Conservation (phyloP, 2,329 filamentous ascomycete genomes). For the Talaromyces amestolkiae region DNA sequence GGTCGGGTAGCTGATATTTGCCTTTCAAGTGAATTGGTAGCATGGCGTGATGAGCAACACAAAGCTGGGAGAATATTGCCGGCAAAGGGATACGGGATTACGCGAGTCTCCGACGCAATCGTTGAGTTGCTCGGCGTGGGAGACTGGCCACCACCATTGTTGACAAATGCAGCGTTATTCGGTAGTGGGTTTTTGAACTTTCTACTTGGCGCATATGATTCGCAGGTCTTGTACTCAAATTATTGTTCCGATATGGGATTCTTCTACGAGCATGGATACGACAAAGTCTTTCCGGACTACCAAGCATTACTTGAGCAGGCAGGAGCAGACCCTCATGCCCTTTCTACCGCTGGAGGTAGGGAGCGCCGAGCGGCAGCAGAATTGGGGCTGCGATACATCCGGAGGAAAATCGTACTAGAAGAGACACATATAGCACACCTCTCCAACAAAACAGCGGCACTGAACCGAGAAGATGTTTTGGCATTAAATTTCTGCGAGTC, state of each 20-base stretch:
- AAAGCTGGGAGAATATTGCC: constrained; percentile 20
- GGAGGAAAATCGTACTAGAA: neutral
- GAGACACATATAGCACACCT: neutral
- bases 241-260: neutral
- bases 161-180: neutral
- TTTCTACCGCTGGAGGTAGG: neutral
- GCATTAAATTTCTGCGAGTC: neutral
- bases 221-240: neutral
- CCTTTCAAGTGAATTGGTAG: constrained; percentile 18
- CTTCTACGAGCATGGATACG: neutral
- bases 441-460: neutral
- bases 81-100: constrained; percentile 21
- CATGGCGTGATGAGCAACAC: constrained; percentile 21
- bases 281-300: neutral
- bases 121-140: constrained; percentile 7
- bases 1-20: neutral
- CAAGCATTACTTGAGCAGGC: neutral
- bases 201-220: neutral
- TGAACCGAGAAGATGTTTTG: neutral
- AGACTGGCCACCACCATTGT: neutral
- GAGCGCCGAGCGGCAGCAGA: neutral
- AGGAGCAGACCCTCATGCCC: neutral
- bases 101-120: constrained; percentile 19
- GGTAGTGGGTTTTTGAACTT: neutral
- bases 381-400: neutral